phyloP scores from a whole-genome alignment of 164 flowering plant genomes.

The Chimonanthus salicifolius region DNA sequence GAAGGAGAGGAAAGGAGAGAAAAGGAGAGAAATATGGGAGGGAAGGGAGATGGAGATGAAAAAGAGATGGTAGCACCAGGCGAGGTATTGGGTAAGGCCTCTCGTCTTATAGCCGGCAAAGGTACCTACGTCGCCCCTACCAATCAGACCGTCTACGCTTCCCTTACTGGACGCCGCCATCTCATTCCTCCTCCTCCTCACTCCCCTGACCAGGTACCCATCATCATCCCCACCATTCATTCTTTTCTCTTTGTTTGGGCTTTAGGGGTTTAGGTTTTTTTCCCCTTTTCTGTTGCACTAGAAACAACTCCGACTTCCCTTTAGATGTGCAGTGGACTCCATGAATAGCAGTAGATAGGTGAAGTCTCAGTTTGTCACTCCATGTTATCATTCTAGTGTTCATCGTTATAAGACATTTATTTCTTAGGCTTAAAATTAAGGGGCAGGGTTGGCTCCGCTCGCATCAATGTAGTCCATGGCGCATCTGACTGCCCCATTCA shows the following conservation, averaged over 20 bases:
- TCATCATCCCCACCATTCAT: background rate
- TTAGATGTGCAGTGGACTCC: no score
- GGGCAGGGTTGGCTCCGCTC: no score
- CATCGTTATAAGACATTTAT: no score
- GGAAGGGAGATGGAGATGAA: conserved; percentile 8
- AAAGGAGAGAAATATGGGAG: background rate
- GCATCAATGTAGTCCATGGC: no score
- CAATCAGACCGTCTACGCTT: conserved; percentile 55
- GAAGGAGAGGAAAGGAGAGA: background rate
- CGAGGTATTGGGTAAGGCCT: conserved; percentile 57
- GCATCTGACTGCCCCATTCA: no score
- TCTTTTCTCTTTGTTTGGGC: background rate
- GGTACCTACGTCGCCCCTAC: conserved; percentile 61
- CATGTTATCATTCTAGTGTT: no score
- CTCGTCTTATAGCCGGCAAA: conserved; percentile 47
- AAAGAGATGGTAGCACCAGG: conserved; percentile 73
- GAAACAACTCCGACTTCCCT: no score
- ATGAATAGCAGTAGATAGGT: no score
- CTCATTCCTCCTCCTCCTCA: conserved; percentile 38
- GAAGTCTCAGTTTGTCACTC: no score
- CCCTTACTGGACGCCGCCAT: conserved; percentile 68
- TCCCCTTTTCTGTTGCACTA: background rate
- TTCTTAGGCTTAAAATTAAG: no score
- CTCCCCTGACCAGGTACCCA: conserved; percentile 57
- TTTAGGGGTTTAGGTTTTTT: background rate